Percentiles rank a stretch among this genome's conserved stretches.
These are phyloP conservation scores for Tolypocladium inflatum DNA, from an alignment of 2,329 filamentous ascomycete genomes.

Conservation along the genomic window DNA sequence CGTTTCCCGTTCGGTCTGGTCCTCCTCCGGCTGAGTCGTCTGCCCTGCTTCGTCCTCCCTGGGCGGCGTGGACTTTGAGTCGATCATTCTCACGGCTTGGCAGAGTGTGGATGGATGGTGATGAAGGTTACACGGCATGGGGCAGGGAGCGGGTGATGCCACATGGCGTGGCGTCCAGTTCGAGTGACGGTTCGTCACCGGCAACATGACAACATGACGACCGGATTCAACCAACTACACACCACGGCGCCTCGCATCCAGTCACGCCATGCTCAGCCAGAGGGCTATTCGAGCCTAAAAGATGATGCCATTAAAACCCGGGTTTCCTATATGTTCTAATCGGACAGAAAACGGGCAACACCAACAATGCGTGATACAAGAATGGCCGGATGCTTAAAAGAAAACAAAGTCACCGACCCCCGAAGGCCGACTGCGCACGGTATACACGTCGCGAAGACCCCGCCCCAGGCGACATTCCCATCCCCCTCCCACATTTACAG, in stretches of 20 bases:
- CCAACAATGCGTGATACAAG: conserved; percentile 17
- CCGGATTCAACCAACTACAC: no score
- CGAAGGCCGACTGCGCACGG: neutral
- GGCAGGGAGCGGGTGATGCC: neutral
- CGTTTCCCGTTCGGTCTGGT: neutral
- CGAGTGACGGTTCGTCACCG: no score
- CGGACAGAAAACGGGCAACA: conserved; percentile 14
- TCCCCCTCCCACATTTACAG: conserved; percentile 29
- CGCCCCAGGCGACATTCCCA: conserved; percentile 5
- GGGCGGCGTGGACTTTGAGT: neutral
- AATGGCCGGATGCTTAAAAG: conserved; percentile 3
- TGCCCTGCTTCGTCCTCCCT: neutral
- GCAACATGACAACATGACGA: no score
- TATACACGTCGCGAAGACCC: conserved; percentile 5
- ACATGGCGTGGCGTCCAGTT: neutral
- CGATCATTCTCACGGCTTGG: neutral
- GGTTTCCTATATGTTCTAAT: conserved; percentile 13
- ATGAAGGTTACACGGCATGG: neutral
- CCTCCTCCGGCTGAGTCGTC: neutral
- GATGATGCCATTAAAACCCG: conserved; percentile 9
- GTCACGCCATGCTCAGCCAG: neutral
- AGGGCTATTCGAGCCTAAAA: neutral
- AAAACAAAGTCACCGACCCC: neutral
- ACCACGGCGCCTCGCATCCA: no score
- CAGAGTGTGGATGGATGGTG: neutral